Evolutionary conservation across 768 basidiomycete species (phyloP).

Genomic region (Crassisporium funariophilum): DNA sequence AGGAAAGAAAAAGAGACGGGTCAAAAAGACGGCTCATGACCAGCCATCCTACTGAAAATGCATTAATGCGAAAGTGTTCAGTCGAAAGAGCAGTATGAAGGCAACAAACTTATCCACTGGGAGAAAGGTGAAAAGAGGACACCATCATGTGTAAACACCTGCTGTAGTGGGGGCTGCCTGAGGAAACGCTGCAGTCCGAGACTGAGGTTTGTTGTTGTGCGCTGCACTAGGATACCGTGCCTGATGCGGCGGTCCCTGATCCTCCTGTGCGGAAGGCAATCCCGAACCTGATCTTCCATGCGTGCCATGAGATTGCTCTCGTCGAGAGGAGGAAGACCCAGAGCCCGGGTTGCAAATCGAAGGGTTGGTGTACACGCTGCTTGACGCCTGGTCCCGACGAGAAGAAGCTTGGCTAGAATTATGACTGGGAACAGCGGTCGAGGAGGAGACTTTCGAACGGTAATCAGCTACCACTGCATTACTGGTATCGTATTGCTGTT

Average conservation of each 20-base stretch:
- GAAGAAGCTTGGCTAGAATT: neutral
- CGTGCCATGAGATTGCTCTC: constrained; percentile 2
- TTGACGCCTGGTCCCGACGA: constrained; percentile 10
- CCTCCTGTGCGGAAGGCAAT: neutral
- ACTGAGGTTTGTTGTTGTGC: too few species aligned
- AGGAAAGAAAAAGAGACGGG: too few species aligned
- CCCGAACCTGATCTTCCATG: constrained; percentile 5
- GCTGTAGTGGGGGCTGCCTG: too few species aligned
- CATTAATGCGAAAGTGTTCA: too few species aligned
- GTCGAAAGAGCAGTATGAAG: too few species aligned
- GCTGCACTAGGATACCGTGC: constrained; percentile 9
- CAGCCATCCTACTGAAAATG: too few species aligned
- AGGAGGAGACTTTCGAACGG: too few species aligned
- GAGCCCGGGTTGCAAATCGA: constrained; percentile 4
- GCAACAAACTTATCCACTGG: too few species aligned
- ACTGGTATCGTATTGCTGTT: constrained; percentile 24
- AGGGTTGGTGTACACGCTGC: constrained; percentile 1
- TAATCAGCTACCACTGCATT: constrained; percentile 11
- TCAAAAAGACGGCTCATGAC: too few species aligned
- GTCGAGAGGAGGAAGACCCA: constrained; percentile 6
- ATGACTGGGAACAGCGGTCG: too few species aligned
- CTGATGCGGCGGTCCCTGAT: constrained; percentile 5
- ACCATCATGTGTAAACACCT: constrained; percentile 14
- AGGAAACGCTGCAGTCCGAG: too few species aligned
- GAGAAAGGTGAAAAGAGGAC: constrained; percentile 7